Evolutionary conservation across 805 yeast species (phyloP).

Genomic region (Candida maris): DNA sequence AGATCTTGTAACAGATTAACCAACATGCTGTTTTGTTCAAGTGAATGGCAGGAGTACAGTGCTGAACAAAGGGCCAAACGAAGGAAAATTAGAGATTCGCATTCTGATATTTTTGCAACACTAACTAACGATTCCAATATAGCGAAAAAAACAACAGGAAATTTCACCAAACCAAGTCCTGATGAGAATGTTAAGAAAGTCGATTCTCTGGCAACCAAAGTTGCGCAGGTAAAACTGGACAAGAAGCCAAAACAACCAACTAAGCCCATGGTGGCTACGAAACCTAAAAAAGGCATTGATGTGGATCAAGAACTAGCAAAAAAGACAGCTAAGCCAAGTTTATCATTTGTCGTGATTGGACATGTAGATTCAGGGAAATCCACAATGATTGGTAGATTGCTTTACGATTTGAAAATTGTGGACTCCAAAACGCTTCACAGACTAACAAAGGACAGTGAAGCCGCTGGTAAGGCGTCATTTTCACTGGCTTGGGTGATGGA

Average conservation of each 20-base stretch:
- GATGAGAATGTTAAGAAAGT: constrained; percentile 49
- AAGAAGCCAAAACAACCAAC: constrained; percentile 8
- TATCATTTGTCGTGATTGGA: constrained; percentile 78
- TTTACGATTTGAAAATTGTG: constrained; percentile 64
- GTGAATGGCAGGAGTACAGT: constrained; percentile 1
- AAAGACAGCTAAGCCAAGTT: constrained; percentile 45
- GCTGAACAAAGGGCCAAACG: constrained; percentile 8
- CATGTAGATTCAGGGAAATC: constrained; percentile 88
- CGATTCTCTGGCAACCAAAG: constrained; percentile 25
- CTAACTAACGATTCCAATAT: constrained; percentile 40
- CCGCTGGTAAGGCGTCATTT: constrained; percentile 71
- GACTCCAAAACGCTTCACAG: constrained; percentile 62
- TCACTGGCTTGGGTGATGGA: constrained; percentile 86
- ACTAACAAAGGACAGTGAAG: constrained; percentile 59
- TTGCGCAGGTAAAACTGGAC: constrained; percentile 21
- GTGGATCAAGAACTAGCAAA: constrained; percentile 36
- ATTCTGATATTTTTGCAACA: constrained; percentile 9
- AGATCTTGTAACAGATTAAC: constrained; percentile 12
- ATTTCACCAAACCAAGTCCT: constrained; percentile 72
- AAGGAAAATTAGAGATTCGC: constrained; percentile 4
- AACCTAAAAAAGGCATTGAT: constrained; percentile 43
- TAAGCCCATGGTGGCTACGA: constrained; percentile 29
- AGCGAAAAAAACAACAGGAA: constrained; percentile 43
- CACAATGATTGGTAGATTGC: constrained; percentile 69
- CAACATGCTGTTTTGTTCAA: constrained; percentile 3